A percentile compares a stretch with the other conserved stretches of the same genome.
phyloP scores from a whole-genome alignment of 2,329 filamentous ascomycete genomes.

The Thelonectria olida region DNA sequence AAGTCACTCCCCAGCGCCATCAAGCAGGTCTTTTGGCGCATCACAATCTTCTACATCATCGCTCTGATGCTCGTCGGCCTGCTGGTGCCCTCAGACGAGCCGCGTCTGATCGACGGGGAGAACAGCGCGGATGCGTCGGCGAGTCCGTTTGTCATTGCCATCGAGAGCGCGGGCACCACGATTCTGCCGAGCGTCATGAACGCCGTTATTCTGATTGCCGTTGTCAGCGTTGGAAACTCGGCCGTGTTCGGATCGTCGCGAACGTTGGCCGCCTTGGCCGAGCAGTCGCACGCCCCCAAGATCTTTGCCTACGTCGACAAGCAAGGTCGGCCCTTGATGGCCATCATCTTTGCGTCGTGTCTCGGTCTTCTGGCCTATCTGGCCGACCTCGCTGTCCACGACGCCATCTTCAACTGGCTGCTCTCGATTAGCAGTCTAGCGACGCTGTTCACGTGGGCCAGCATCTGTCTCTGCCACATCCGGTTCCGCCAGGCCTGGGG shows the following conservation, averaged over 20 bases:
- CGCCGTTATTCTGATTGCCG: slow-evolving; percentile 89
- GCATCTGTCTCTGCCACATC: slow-evolving; percentile 88
- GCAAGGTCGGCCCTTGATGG: slow-evolving; percentile 80
- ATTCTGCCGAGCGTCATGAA: slow-evolving; percentile 91
- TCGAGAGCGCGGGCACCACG: slow-evolving; percentile 81
- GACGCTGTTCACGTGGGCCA: slow-evolving; percentile 81
- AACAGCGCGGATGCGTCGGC: slow-evolving; percentile 72
- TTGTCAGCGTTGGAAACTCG: slow-evolving; percentile 91
- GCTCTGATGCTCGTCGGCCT: slow-evolving; percentile 83
- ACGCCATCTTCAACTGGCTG: slow-evolving; percentile 80
- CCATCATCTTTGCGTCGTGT: slow-evolving; percentile 73
- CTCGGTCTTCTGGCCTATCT: slow-evolving; percentile 83
- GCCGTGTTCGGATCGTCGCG: slow-evolving; percentile 91
- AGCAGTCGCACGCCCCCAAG: slow-evolving; percentile 83
- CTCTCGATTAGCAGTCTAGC: slow-evolving; percentile 77
- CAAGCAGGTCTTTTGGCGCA: slow-evolving; percentile 96
- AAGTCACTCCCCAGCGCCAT: slow-evolving; percentile 87
- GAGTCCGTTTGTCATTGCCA: slow-evolving; percentile 94
- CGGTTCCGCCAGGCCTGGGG: slow-evolving; percentile 86
- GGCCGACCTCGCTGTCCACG: slow-evolving; percentile 68
- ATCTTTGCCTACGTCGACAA: slow-evolving; percentile 84
- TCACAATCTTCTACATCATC: slow-evolving; percentile 90
- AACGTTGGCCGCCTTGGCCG: slow-evolving; percentile 87
- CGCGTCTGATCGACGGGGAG: slow-evolving; percentile 66
- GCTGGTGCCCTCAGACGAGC: slow-evolving; percentile 78